phyloP scores from a whole-genome alignment of 1,284 basidiomycete species.

The Sporisorium graminicola region DNA sequence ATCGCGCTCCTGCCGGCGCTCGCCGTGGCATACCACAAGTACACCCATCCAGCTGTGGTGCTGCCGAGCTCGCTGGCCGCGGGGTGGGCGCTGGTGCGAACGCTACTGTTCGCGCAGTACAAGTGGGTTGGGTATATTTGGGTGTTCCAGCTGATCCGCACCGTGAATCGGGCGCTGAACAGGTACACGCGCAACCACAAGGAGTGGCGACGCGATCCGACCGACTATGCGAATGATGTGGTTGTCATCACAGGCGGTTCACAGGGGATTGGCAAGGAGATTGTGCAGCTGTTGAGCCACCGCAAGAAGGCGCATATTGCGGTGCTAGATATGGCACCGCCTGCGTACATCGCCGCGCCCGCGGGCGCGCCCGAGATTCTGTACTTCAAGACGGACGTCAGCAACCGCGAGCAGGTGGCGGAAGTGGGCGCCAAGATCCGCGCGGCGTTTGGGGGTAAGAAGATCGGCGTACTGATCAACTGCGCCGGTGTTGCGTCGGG shows the following conservation, averaged over 20 bases:
- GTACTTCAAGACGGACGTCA: conserved; percentile 67
- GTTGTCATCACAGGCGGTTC: conserved; percentile 68
- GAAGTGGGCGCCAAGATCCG: conserved; percentile 58
- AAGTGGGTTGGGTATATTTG: conserved; percentile 57
- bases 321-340: conserved; percentile 66
- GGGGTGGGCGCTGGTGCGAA: conserved; percentile 21
- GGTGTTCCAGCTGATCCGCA: conserved; percentile 54
- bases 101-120: conserved; percentile 55
- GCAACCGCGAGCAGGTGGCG: conserved; percentile 55
- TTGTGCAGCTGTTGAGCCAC: conserved; percentile 62
- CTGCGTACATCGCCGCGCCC: conserved; percentile 60
- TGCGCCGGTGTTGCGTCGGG: conserved; percentile 66
- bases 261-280: conserved; percentile 66
- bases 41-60: conserved; percentile 11
- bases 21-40: conserved; percentile 51
- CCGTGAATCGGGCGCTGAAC: conserved; percentile 54
- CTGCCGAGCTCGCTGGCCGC: conserved; percentile 15
- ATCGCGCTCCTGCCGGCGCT: conserved; percentile 57
- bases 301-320: conserved; percentile 60
- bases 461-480: conserved; percentile 62
- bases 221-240: conserved; percentile 63
- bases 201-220: conserved; percentile 51
- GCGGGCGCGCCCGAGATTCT: conserved; percentile 64
- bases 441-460: conserved; percentile 47
- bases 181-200: conserved; percentile 61